These are phyloP conservation scores for Fusarium circinatum DNA, from an alignment of 2,329 filamentous ascomycete genomes.

Conservation along the genomic window DNA sequence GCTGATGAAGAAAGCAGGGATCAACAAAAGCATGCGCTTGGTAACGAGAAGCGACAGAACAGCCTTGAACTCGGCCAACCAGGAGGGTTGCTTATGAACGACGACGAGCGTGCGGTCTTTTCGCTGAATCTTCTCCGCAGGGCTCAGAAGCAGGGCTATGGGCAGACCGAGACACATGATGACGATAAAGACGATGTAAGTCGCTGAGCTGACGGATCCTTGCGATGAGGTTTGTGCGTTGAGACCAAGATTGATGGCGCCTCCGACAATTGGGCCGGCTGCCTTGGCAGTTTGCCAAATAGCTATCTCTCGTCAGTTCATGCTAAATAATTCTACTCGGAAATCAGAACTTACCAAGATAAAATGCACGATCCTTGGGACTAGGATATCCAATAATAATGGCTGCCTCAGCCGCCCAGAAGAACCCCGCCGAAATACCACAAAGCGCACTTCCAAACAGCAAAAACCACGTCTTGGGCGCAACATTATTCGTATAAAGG, in stretches of 20 bases:
- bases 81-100: conserved; percentile 9
- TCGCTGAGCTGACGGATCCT: conserved; percentile 21
- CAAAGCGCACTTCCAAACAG: conserved; percentile 50
- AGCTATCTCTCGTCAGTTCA: conserved; percentile 52
- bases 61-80: conserved; percentile 29
- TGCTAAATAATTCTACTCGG: fast-evolving
- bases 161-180: conserved; percentile 21
- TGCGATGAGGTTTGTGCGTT: conserved; percentile 52
- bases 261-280: conserved; percentile 60
- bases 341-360: background rate
- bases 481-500: conserved; percentile 17
- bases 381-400: conserved; percentile 51
- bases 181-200: conserved; percentile 23
- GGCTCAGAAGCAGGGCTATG: background rate
- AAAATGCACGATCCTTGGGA: conserved; percentile 14
- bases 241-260: conserved; percentile 73
- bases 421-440: conserved; percentile 50
- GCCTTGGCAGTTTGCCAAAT: conserved; percentile 73
- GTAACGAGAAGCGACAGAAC: conserved; percentile 4
- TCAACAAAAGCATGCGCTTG: conserved; percentile 25
- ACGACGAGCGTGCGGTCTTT: conserved; percentile 11
- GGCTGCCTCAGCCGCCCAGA: conserved; percentile 49
- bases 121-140: conserved; percentile 5
- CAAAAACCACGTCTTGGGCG: conserved; percentile 41
- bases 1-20: conserved; percentile 19